Base-by-base conservation (phyloP, 140 eudicot species). In the Oenanthe javanica region DNA sequence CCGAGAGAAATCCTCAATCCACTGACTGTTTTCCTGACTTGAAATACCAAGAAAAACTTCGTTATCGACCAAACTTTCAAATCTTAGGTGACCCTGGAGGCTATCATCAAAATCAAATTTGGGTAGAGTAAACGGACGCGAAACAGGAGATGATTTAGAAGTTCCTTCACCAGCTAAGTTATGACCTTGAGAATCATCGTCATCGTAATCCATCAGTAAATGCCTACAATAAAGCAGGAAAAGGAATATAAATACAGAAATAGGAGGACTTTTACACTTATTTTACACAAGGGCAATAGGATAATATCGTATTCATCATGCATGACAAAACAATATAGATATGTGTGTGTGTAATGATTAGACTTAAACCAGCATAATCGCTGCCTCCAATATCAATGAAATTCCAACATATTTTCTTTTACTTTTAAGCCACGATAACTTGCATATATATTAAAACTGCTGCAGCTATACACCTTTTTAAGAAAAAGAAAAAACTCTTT, bases 21-120 rank as follows among this genome's bases (percentile, higher is more conserved):
- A 95, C 82, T 91, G 90, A 87, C 86, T 90, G 78, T 95, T 93
- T 86, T 90, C 99, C 84, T 89, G 97, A 89, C 91, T 89, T 64
- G 97, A 88, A 69, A 92, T 90, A 57, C 94, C 98, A 77, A 95
- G 94, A 81, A 92, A 95, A 82, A 88, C 99, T 86, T 91, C 97
- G 93, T 87, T 92, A 75, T 92, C 97, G 64, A 89, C 97, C 79
- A 95, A 84, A 80, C 84, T 89, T 63, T 92, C 97, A 80, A 92
- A 95, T 84, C 99, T 92, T 82, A 95, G 50, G 78, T 90, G 90
- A 31, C 94, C 90, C 40, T 87, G 96, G 64, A 93, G 88, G 81
- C 82, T 89, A 64, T 89, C 93, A 71, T 90, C 97, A 89, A 90
- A 95, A 61, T 95, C 97, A 79, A 89, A 92, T 80, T 88, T 90